These are phyloP conservation scores for Leccinum variicolor DNA, from an alignment of 768 basidiomycete genomes.

Conservation along the genomic window DNA sequence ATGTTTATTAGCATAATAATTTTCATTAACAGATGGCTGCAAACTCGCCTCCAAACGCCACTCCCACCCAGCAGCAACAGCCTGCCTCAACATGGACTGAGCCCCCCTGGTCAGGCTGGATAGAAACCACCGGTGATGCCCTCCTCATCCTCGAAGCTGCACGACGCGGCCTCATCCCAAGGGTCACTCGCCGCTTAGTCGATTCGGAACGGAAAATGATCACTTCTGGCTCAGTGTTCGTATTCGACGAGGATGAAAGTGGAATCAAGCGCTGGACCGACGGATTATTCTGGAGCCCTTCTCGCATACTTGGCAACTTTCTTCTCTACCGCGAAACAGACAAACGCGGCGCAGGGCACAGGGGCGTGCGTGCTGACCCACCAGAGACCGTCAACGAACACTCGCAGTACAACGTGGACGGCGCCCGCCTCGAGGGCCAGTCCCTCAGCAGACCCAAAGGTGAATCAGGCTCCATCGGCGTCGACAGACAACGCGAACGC, in stretches of 20 bases:
- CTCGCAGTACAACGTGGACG: constrained; percentile 35
- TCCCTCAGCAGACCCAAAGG: constrained; percentile 65
- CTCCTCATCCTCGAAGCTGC: constrained; percentile 97
- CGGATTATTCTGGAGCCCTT: constrained; percentile 94
- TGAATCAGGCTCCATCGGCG: constrained; percentile 41
- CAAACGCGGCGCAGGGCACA: constrained; percentile 67
- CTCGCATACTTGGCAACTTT: constrained; percentile 91
- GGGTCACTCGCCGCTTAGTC: constrained; percentile 88
- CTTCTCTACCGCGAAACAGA: constrained; percentile 94
- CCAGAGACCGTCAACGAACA: constrained; percentile 38
- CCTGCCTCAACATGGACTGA: constrained; percentile 65
- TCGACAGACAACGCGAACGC: constrained; percentile 76
- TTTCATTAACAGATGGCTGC: constrained; percentile 21
- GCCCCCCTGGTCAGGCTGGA: constrained; percentile 92
- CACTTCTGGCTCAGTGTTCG: constrained; percentile 89
- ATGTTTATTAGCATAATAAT: constrained; percentile 5
- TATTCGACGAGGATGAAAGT: constrained; percentile 96
- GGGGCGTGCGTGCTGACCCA: constrained; percentile 45
- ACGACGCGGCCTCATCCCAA: constrained; percentile 82
- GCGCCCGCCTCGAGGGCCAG: constrained; percentile 32
- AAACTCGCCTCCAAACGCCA: constrained; percentile 24
- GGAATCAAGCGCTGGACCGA: constrained; percentile 99
- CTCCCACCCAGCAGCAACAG: constrained; percentile 19
- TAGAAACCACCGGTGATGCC: constrained; percentile 93
- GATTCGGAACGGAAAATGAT: constrained; percentile 94